Conservation (phyloP, 345 rosid species). For the Tarenaya hassleriana region DNA sequence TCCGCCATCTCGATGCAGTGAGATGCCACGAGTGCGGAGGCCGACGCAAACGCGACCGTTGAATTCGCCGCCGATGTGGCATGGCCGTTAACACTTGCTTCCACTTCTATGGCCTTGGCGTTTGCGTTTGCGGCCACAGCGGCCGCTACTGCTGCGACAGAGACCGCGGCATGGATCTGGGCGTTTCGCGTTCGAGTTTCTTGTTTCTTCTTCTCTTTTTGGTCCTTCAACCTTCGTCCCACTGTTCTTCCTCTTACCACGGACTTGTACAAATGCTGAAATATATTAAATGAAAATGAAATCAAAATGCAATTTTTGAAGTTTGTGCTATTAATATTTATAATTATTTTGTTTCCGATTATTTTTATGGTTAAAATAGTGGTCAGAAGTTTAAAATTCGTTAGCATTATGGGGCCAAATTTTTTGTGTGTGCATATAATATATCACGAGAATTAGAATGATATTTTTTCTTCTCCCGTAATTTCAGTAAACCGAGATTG, state of each 20-base stretch:
- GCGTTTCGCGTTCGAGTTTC: slow-evolving; percentile 76
- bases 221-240: slow-evolving; percentile 91
- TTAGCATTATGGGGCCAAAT: too few species aligned
- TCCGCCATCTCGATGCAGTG: slow-evolving; percentile 92
- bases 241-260: slow-evolving; percentile 57
- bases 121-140: slow-evolving; percentile 76
- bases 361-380: too few species aligned
- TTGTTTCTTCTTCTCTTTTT: slow-evolving; percentile 85
- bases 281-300: too few species aligned
- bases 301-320: background rate
- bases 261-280: slow-evolving; percentile 68
- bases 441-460: slow-evolving; percentile 23
- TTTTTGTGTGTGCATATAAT: background rate
- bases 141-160: slow-evolving; percentile 94
- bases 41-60: slow-evolving; percentile 67
- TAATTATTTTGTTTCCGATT: too few species aligned
- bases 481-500: too few species aligned
- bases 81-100: too few species aligned
- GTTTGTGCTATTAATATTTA: too few species aligned
- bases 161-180: slow-evolving; percentile 78
- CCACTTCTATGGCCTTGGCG: slow-evolving; percentile 40
- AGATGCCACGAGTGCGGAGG: slow-evolving; percentile 82
- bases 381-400: too few species aligned
- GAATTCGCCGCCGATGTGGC: slow-evolving; percentile 35
- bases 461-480: slow-evolving; percentile 15